phyloP scores from a whole-genome alignment of 257 asterid genomes.

The Forsythia viridissima region DNA sequence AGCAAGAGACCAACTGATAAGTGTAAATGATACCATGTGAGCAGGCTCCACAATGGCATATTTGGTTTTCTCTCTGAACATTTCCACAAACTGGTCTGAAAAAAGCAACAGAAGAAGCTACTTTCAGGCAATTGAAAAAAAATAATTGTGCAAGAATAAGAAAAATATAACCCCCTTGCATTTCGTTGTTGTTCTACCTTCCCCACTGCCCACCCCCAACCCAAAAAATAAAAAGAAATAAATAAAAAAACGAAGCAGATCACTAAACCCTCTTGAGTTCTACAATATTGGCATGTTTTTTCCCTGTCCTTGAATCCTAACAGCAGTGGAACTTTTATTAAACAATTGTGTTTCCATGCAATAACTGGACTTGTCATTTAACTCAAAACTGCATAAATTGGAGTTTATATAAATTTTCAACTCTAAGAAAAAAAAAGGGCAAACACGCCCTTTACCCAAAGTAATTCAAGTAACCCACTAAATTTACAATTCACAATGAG shows the following conservation, averaged over 20 bases:
- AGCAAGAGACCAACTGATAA: not conserved
- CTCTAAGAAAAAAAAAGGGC: not conserved
- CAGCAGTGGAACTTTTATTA: not conserved
- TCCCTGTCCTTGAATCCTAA: not conserved
- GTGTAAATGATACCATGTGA: conserved; percentile 68
- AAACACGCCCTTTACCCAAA: not conserved
- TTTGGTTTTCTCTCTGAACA: conserved; percentile 77
- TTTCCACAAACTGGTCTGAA: conserved; percentile 81
- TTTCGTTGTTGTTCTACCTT: not conserved
- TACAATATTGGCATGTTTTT: not conserved
- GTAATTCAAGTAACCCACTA: not conserved
- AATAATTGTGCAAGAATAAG: not conserved
- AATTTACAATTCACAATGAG: not conserved
- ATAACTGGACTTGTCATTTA: not conserved
- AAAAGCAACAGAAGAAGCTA: conserved; percentile 7
- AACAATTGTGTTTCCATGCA: not conserved
- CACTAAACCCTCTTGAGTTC: not conserved
- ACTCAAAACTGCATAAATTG: not conserved
- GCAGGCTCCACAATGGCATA: conserved; percentile 95
- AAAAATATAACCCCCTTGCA: conserved; percentile 3
- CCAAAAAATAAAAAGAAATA: not conserved
- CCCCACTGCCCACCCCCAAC: not conserved
- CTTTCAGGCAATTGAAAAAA: not conserved
- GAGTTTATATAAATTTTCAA: not conserved
- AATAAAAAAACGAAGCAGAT: not conserved